These are phyloP conservation scores for Cryptococcus sp. DNA, from an alignment of 1,284 basidiomycete species.

Conservation along the genomic window DNA sequence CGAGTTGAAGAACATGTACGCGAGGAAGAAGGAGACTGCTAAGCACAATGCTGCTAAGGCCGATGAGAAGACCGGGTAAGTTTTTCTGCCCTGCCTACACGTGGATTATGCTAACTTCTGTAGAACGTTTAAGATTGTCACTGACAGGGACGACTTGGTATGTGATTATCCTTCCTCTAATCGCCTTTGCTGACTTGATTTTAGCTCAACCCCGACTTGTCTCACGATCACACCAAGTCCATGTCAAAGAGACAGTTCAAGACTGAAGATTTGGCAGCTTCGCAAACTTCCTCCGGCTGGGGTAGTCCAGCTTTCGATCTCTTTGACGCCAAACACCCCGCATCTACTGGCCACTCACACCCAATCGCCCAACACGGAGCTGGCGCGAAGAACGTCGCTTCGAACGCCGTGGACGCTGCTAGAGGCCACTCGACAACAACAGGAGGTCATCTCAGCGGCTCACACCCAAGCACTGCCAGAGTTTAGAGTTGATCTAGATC, in stretches of 20 bases:
- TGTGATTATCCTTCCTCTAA: constrained; percentile 3
- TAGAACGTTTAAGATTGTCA: constrained; percentile 37
- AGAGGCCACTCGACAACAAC: constrained; percentile 1
- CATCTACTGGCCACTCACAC: constrained; percentile 34
- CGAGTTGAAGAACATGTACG: constrained; percentile 63
- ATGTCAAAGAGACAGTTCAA: constrained; percentile 33
- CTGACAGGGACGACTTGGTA: constrained; percentile 24
- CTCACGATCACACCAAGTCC: constrained; percentile 24
- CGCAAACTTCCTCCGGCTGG: constrained; percentile 29
- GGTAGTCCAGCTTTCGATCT: constrained; percentile 41
- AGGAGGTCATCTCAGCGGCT: neutral
- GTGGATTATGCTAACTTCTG: neutral
- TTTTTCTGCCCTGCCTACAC: no score
- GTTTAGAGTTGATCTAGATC: no score
- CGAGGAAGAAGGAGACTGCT: constrained; percentile 48
- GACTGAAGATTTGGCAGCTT: constrained; percentile 30
- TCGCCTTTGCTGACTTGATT: neutral
- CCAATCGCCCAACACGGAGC: constrained; percentile 22
- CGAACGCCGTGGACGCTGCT: constrained; percentile 5
- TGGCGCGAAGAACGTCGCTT: constrained; percentile 4
- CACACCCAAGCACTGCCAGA: no score
- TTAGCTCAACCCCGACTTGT: constrained; percentile 32
- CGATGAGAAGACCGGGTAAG: constrained; percentile 31
- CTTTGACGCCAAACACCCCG: constrained; percentile 33
- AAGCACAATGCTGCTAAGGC: constrained; percentile 41